Evolutionary conservation across 192 early-diverging fungal species (phyloP).

Genomic region (Oehlia diaphana): DNA sequence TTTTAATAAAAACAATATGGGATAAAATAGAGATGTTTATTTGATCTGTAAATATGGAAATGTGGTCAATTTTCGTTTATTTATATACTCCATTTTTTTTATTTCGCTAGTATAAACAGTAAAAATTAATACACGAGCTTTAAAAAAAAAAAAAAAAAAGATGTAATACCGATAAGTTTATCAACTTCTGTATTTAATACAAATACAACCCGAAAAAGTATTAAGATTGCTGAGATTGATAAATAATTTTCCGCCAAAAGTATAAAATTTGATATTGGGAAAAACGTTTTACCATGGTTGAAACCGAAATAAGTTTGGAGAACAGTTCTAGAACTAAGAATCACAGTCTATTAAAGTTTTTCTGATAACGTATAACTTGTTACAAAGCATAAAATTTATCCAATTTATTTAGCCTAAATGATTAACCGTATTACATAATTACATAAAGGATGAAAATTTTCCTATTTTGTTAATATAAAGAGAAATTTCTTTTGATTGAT

Average conservation of each 20-base stretch:
- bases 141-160: not conserved
- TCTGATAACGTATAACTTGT: too few relatives aligned
- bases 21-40: not conserved
- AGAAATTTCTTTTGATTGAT: too few relatives aligned
- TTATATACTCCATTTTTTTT: not conserved
- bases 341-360: too few relatives aligned
- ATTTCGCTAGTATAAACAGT: not conserved
- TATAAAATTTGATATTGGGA: not conserved
- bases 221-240: not conserved
- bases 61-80: not conserved
- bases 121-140: not conserved
- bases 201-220: not conserved
- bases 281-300: not conserved
- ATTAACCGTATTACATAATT: too few relatives aligned
- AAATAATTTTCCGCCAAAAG: not conserved
- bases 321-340: too few relatives aligned
- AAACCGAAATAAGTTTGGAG: not conserved
- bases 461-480: too few relatives aligned
- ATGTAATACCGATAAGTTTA: not conserved
- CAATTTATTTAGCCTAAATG: too few relatives aligned
- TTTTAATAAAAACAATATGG: not conserved
- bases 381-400: too few relatives aligned
- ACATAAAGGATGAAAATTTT: too few relatives aligned
- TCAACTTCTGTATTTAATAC: not conserved
- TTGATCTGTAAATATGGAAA: not conserved